Percentiles rank a stretch among this genome's conserved stretches.
Evolutionary conservation across 176 grass and related monocot species (phyloP).

Genomic region (Metroxylon sagu): DNA sequence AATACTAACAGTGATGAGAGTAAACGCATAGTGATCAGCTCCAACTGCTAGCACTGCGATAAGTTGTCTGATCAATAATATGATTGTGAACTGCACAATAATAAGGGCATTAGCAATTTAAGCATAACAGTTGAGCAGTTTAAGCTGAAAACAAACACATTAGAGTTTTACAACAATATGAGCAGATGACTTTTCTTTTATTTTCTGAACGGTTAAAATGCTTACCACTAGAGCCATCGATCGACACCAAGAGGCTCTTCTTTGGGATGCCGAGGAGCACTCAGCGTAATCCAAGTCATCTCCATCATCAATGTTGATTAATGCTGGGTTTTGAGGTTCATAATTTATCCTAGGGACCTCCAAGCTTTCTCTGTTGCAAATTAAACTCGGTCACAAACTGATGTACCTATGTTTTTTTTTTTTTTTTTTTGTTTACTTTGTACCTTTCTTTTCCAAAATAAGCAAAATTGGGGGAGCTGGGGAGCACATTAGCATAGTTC

Average conservation of each 20-base stretch:
- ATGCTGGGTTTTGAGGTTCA: slow-evolving; percentile 15
- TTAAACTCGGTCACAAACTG: too few relatives aligned
- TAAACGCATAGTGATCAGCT: slow-evolving; percentile 48
- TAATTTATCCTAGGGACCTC: slow-evolving; percentile 45
- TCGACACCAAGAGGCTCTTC: slow-evolving; percentile 33
- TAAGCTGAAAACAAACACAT: too few relatives aligned
- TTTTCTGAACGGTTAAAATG: too few relatives aligned
- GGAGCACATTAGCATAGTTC: too few relatives aligned
- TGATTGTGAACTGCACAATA: slow-evolving; percentile 34
- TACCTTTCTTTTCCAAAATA: too few relatives aligned
- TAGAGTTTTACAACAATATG: too few relatives aligned
- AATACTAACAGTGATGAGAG: slow-evolving; percentile 46
- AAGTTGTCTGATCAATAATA: slow-evolving; percentile 60
- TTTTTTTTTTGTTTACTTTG: too few relatives aligned
- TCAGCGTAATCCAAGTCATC: slow-evolving; percentile 16
- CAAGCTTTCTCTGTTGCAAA: slow-evolving; percentile 43
- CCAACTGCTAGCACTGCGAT: slow-evolving; percentile 34
- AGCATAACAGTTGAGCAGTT: background rate
- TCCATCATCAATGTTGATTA: slow-evolving; percentile 1
- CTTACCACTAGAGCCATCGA: slow-evolving; percentile 42
- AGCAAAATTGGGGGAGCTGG: too few relatives aligned
- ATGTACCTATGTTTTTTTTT: too few relatives aligned
- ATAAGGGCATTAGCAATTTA: background rate
- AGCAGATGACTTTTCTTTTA: too few relatives aligned
- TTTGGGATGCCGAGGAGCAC: slow-evolving; percentile 23